Evolutionary conservation across 345 rosid species (phyloP), one percentile per base, ranked within the genome.

Genomic region (Hibiscus tridactylites): DNA sequence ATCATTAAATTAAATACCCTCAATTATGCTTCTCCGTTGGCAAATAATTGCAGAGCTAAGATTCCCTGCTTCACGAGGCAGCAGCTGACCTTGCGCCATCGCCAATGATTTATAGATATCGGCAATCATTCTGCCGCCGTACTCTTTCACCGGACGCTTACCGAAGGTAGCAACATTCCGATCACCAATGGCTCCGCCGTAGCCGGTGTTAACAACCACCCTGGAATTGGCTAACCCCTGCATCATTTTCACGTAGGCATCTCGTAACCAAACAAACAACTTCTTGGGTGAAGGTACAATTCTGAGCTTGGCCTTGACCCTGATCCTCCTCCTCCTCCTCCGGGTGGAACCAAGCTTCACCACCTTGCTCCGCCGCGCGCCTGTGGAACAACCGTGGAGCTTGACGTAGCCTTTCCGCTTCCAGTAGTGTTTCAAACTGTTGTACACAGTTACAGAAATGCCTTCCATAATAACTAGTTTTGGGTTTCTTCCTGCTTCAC

Each of bases 51-150:
- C 70, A 9, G 79, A 70, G 76, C 62, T 81, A 42, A 77, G 72
- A 69, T 57, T 77, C 58, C 72, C 70, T n/a, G 84, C 70, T 0
- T 79, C 84, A 15, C 78, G 81, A 63, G 85, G 80, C 73, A 78
- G 72, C 75, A 84, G 72, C 73, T 72, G 85, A 21, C 83, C 80
- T 71, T 77, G 89, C 44, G 81, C 80, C 83, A 75, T 47, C 77
- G 87, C 65, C 74, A 91, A 54, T 0, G 97, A 88, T 67, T 81
- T 87, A 78, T 89, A 90, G 83, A 90, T 86, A 86, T 87, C 84
- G 1, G 81, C 80, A 11, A 90, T 81, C 86, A 82, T 52, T 83
- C 78, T 85, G 73, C 75, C 81, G 65, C 86, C 90, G 21, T 86
- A 82, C 75, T 85, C 90, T 75, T 86, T 88, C 12, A 77, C 10